These are phyloP conservation scores for Mucuna pruriens DNA, from an alignment of 306 rosid species.

Conservation along the genomic window DNA sequence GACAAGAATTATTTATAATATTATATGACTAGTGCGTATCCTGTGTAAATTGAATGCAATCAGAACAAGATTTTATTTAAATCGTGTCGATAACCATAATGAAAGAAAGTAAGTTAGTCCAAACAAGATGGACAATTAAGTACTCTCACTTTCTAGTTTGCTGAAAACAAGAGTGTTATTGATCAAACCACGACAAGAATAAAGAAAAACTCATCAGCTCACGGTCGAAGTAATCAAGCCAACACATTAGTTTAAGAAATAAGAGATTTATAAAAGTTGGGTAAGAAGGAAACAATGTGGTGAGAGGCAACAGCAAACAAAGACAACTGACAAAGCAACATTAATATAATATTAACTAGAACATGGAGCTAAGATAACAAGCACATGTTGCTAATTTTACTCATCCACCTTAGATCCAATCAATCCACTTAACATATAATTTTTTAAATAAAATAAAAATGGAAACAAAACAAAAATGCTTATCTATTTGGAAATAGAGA, in stretches of 20 bases:
- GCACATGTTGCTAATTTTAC: too few species aligned
- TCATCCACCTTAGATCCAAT: slow-evolving; percentile 51
- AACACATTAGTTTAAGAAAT: slow-evolving; percentile 44
- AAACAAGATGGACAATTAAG: background rate
- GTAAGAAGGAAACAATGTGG: slow-evolving; percentile 44
- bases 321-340: slow-evolving; percentile 44
- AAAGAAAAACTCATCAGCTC: slow-evolving; percentile 60
- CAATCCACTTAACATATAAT: slow-evolving; percentile 14
- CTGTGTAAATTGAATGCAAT: slow-evolving; percentile 12
- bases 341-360: slow-evolving; percentile 46
- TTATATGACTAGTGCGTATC: slow-evolving; percentile 20
- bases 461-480: background rate
- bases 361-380: too few species aligned
- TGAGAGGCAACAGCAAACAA: slow-evolving; percentile 51
- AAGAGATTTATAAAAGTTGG: slow-evolving; percentile 34
- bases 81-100: background rate
- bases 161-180: background rate
- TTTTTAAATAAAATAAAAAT: background rate
- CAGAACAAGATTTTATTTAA: background rate
- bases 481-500: slow-evolving; percentile 14
- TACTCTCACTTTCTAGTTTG: too few species aligned
- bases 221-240: slow-evolving; percentile 52
- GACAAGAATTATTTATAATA: background rate
- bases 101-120: background rate
- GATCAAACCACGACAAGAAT: slow-evolving; percentile 10